Evolutionary conservation across 1,284 basidiomycete genomes (phyloP), one percentile per base, ranked within the genome.

Genomic region (Ceratorhiza oryzae-sativae): DNA sequence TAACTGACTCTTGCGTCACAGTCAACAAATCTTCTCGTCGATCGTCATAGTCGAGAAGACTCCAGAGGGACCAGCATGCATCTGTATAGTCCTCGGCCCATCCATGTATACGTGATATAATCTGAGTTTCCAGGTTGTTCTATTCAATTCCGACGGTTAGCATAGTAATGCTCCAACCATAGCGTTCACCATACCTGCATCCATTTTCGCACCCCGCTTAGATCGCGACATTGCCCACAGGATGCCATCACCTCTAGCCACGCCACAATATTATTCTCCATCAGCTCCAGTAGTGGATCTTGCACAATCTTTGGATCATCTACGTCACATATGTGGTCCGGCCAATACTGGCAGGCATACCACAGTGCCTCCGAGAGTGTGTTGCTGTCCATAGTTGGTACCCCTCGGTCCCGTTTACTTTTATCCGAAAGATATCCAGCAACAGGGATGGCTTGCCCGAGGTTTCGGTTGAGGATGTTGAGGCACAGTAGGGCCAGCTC

Each of bases 181-280:
- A 6, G 8, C 13, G 9, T 8, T 8, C 20, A 9, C 13, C 61
- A 2, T 25, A 63, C 61, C 32, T 30, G n/a, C 9, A 45, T 27
- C 61, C 61, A 63, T 23, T 34, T 18, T 34, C n/a, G 42, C 15
- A 23, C 27, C 30, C 25, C 27, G 8, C 3, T 13, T 18, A 63
- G 10, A 3, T 27, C 45, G 3, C 42, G 36, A 48, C 23, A 62
- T 10, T 9, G 41, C 2, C 60, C 60, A 15, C 25, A 48, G 18
- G 30, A n/a, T 10, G 60, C 42, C 12, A 48, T 20, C 9, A 62
- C 10, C 27, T 62, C 60, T 36, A 62, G 41, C 61, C 61, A 63
- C 13, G 3, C 15, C 23, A 51, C 42, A 3, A 51, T n/a, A 13
- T 63, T 49, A 8, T 18, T 36, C 18, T 63, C 45, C n/a, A 63